phyloP scores from a whole-genome alignment of 1,284 basidiomycete species.

The Veloboletus limbatus region DNA sequence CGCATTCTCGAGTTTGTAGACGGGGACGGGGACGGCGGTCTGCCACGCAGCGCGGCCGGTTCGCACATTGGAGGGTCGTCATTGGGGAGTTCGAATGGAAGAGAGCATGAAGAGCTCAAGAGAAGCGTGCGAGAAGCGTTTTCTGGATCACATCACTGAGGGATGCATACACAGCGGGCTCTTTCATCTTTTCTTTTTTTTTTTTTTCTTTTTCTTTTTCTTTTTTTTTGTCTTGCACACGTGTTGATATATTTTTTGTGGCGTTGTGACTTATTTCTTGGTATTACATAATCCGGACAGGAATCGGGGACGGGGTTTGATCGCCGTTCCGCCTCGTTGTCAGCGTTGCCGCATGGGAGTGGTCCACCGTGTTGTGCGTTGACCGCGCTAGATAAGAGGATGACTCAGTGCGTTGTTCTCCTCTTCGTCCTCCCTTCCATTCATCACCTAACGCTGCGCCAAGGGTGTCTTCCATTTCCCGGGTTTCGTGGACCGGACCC shows the following conservation, averaged over 20 bases:
- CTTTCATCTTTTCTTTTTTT: too few relatives aligned
- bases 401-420: too few relatives aligned
- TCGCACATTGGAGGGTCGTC: slow-evolving; percentile 68
- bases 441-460: slow-evolving; percentile 19
- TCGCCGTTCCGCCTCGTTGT: too few relatives aligned
- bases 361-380: slow-evolving; percentile 1
- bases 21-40: slow-evolving; percentile 55
- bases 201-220: not conserved
- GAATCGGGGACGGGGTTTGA: too few relatives aligned
- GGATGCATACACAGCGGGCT: too few relatives aligned
- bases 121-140: slow-evolving; percentile 79
- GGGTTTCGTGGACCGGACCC: slow-evolving; percentile 28
- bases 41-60: slow-evolving; percentile 57
- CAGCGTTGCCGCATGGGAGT: too few relatives aligned
- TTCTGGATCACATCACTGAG: slow-evolving; percentile 49
- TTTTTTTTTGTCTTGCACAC: not conserved
- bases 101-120: slow-evolving; percentile 74
- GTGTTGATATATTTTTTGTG: too few relatives aligned
- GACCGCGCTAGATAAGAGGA: slow-evolving; percentile 22
- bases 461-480: slow-evolving; percentile 14
- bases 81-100: slow-evolving; percentile 50
- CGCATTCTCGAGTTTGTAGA: slow-evolving; percentile 87
- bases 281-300: not conserved
- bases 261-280: not conserved
- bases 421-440: not conserved